Conservation (phyloP, 805 yeast genomes). For the Clavispora fructus region DNA sequence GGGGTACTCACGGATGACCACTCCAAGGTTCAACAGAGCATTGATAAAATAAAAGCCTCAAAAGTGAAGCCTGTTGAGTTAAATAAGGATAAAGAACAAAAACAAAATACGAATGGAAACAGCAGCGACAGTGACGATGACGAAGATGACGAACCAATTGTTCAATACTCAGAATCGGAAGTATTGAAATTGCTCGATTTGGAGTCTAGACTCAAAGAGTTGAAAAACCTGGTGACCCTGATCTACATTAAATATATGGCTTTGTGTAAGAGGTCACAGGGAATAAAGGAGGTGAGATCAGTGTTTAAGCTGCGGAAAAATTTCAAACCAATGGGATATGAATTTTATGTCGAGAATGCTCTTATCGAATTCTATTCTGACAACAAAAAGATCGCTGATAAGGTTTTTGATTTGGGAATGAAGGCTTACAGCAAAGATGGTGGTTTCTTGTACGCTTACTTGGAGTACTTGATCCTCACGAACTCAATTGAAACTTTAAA, state of each 20-base stretch:
- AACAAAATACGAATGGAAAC: not conserved
- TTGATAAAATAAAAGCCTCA: slow-evolving; percentile 13
- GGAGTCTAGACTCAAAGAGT: slow-evolving; percentile 18
- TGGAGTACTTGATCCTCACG: slow-evolving; percentile 62
- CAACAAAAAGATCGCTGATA: slow-evolving; percentile 62
- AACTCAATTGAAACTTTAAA: slow-evolving; percentile 74
- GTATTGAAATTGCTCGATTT: slow-evolving; percentile 17
- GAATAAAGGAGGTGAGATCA: slow-evolving; percentile 66
- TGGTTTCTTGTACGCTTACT: slow-evolving; percentile 60
- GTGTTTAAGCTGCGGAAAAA: slow-evolving; percentile 63
- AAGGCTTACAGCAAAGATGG: slow-evolving; percentile 51
- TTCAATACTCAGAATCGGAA: slow-evolving; percentile 18
- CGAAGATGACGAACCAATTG: slow-evolving; percentile 1
- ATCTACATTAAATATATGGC: slow-evolving; percentile 69
- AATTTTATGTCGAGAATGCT: slow-evolving; percentile 78
- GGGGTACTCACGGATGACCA: slow-evolving; percentile 39
- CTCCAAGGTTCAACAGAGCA: slow-evolving; percentile 16
- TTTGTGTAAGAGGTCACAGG: slow-evolving; percentile 61
- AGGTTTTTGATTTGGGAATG: slow-evolving; percentile 76
- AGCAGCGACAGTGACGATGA: slow-evolving; percentile 5
- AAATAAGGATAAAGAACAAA: slow-evolving; percentile 9
- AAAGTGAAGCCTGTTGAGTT: slow-evolving; percentile 7
- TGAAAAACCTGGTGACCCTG: slow-evolving; percentile 46
- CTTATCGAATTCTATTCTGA: slow-evolving; percentile 69
- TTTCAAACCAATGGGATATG: slow-evolving; percentile 57